These are phyloP conservation scores for Aspergillus wentii DNA, from an alignment of 495 filamentous ascomycete species.

Conservation along the genomic window DNA sequence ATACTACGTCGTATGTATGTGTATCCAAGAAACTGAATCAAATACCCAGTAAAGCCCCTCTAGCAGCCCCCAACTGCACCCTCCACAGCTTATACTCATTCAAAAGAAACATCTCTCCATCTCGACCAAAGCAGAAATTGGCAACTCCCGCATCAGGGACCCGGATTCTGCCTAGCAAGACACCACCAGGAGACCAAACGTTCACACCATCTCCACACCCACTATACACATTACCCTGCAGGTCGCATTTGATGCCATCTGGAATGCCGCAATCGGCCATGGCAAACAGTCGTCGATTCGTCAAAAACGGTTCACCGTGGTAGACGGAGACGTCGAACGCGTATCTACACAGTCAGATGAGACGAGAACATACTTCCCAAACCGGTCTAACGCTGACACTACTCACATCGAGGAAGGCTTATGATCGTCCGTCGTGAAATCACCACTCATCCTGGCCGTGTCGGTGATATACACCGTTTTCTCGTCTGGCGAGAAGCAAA, in stretches of 20 bases:
- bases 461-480: slow-evolving; percentile 51
- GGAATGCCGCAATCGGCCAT: slow-evolving; percentile 50
- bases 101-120: slow-evolving; percentile 37
- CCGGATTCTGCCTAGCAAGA: slow-evolving; percentile 49
- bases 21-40: too few relatives aligned
- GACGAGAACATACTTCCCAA: too few relatives aligned
- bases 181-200: slow-evolving; percentile 54
- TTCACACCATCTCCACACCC: slow-evolving; percentile 58
- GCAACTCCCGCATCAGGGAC: slow-evolving; percentile 28
- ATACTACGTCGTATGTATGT: too few relatives aligned
- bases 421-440: too few relatives aligned
- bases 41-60: slow-evolving; percentile 23
- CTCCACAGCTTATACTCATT: slow-evolving; percentile 39
- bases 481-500: slow-evolving; percentile 51
- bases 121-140: slow-evolving; percentile 41
- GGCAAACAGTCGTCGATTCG: slow-evolving; percentile 54
- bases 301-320: slow-evolving; percentile 33
- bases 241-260: slow-evolving; percentile 59
- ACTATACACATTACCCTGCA: slow-evolving; percentile 56
- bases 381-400: too few relatives aligned
- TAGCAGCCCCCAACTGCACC: slow-evolving; percentile 25
- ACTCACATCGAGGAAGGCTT: too few relatives aligned
- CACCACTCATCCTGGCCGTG: slow-evolving; percentile 46
- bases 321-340: slow-evolving; percentile 19
- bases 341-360: slow-evolving; percentile 14